A percentile compares a stretch with the other conserved stretches of the same genome.
Evolutionary conservation across 148 eudicot genomes (phyloP).

Genomic region (Linanthus parryae): DNA sequence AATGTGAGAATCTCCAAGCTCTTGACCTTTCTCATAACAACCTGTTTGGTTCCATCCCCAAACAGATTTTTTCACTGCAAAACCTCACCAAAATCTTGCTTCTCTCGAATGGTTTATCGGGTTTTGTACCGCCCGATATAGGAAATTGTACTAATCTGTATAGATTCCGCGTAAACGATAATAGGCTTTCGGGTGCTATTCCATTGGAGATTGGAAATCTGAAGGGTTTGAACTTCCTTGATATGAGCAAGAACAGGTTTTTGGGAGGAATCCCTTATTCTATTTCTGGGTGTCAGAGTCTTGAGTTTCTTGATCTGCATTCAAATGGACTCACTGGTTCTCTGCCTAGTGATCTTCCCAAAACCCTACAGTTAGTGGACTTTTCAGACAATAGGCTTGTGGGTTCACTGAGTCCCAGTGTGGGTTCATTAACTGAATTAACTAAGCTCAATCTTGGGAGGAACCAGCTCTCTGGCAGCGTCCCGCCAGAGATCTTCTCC

Average conservation of each 20-base stretch:
- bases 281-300: conserved; percentile 52
- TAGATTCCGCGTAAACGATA: conserved; percentile 63
- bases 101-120: conserved; percentile 74
- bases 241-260: conserved; percentile 63
- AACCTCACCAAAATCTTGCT: conserved; percentile 77
- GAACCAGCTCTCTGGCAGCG: conserved; percentile 66
- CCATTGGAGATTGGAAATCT: conserved; percentile 81
- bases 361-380: conserved; percentile 73
- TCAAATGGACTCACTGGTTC: conserved; percentile 61
- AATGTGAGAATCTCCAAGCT: conserved; percentile 66
- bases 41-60: conserved; percentile 69
- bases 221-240: conserved; percentile 66
- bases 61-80: conserved; percentile 40
- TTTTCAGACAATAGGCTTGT: conserved; percentile 69
- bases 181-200: conserved; percentile 69
- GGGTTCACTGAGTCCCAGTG: conserved; percentile 42
- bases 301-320: conserved; percentile 90
- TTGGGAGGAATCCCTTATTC: conserved; percentile 65
- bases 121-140: conserved; percentile 71
- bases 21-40: conserved; percentile 85
- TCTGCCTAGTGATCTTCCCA: conserved; percentile 57
- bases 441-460: conserved; percentile 71
- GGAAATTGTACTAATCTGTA: conserved; percentile 81
- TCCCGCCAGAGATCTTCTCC: conserved; percentile 67
- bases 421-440: conserved; percentile 62